Conservation (phyloP, 345 rosid genomes). For the Brassica nigra region DNA sequence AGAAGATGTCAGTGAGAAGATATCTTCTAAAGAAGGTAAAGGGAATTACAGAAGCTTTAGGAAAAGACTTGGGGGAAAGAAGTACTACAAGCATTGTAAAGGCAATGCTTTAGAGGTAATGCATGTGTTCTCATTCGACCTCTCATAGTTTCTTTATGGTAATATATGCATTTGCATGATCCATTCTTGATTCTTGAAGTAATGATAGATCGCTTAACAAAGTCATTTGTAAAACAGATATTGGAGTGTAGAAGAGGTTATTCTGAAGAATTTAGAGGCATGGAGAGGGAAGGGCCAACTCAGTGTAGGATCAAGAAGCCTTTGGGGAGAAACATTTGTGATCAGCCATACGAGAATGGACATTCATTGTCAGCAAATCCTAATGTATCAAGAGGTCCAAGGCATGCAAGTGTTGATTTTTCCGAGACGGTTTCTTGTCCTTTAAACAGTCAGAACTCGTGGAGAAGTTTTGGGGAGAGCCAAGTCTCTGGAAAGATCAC, state of each 20-base stretch:
- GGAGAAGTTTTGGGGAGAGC: constrained; percentile 39
- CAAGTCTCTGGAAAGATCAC: not conserved
- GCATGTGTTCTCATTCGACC: constrained; percentile 18
- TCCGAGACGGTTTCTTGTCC: constrained; percentile 46
- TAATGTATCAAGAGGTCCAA: constrained; percentile 41
- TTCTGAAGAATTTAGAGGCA: constrained; percentile 41
- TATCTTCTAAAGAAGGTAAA: constrained; percentile 42
- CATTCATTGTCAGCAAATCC: constrained; percentile 39
- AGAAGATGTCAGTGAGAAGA: constrained; percentile 35
- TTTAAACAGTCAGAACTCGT: constrained; percentile 39
- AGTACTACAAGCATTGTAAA: constrained; percentile 57
- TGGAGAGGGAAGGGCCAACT: constrained; percentile 38
- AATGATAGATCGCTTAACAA: not conserved
- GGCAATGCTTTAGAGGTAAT: constrained; percentile 60
- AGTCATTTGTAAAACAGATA: constrained; percentile 26
- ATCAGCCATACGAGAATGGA: constrained; percentile 49
- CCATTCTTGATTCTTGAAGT: not conserved
- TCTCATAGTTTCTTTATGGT: not conserved
- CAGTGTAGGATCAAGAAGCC: constrained; percentile 43
- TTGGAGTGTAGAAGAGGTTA: constrained; percentile 43
- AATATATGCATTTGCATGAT: not conserved
- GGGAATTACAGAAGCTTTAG: constrained; percentile 21
- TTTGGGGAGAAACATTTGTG: constrained; percentile 45
- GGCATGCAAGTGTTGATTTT: constrained; percentile 41
- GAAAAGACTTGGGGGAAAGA: constrained; percentile 47